Base-by-base conservation (phyloP, 495 filamentous ascomycete genomes). In the Trichocladium antarcticum region DNA sequence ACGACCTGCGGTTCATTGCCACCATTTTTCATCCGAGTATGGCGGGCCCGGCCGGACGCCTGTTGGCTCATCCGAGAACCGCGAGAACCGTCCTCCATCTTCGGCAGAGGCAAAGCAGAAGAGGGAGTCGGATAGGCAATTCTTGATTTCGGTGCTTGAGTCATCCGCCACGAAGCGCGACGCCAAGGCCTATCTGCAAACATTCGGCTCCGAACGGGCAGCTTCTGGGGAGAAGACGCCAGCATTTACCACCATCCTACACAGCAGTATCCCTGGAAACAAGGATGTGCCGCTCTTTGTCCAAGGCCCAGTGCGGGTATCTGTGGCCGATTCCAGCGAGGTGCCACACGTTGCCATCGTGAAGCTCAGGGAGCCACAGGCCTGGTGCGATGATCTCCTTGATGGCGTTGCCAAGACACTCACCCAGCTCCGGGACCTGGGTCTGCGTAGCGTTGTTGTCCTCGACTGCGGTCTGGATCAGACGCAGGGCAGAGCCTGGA, bases 81-180 rank as follows among this genome's bases (percentile, higher is more conserved):
- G 57, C 27, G 38, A 56, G 37, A 55, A 42, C 28, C 51, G 57
- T 5, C 64, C 62, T 47, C 60, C 65, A 22, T 64, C 69, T 27
- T 57, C 67, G 29, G 63, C 64, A 5, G 66, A 70, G 54, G 60
- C 64, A 36, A 72, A 67, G 42, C 61, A 66, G 34, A 71, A 67
- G 58, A 66, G 69, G 42, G 67, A 64, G 36, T 57, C 57, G 22
- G 69, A 72, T 37, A 57, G 69, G 87, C 85, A 90, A 65, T 81
- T 92, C 54, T 82, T 88, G 54, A 73, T 90, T 9, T 88, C 85
- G 22, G 74, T 95, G 6, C 71, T 96, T 17, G 82, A 77, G 55
- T 86, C 89, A 11, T 84, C 87, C 5, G 81, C 88, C 1, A 95
- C 90, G 1, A 90, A 86, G 64, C 81, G 89, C 45, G 89, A 96